Evolutionary conservation across 1,284 basidiomycete genomes (phyloP), one percentile per base, ranked within the genome.

Genomic region (Naganishia sp.): DNA sequence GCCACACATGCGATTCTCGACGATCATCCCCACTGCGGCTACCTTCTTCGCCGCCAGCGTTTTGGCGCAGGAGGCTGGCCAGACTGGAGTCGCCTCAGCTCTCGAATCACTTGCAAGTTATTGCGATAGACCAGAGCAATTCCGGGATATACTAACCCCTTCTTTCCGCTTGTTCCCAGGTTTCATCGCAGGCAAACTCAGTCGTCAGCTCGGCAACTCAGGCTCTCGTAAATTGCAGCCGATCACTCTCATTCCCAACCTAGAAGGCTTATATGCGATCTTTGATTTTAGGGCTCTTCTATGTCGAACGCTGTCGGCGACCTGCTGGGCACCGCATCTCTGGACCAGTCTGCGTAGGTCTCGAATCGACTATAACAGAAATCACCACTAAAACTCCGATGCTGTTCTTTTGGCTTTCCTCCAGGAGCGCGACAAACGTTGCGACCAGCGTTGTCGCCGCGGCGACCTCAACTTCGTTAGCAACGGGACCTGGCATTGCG

Each of bases 1-100:
- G 28, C 28, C 28, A 28, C 2, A 28, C 28, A 61, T 61, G 59
- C 59, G 59, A 50, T 61, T 61, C 36, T 39, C 48, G 2, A 52
- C 45, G 21, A 42, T 61, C 18, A 16, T 52, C 10, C 36, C 59
- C 1, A 18, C 59, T 33, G 33, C 48, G 43, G 18, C 50, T 11
- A 23, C 28, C 21, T 13, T 61, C 25, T 43, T 61, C 25, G 59
- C 59, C 21, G 21, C 48, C 18, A 52, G 48, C 10, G 59, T 39
- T 43, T 28, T 61, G 21, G 48, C 59, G 2, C 59, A 61, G 25
- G 48, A 52, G n/a, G 16, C 11, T 7, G 53, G 36, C 36, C 36
- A 39, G 6, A 39, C 43, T 44, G 49, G 6, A 43, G 21, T 28
- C 39, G 36, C 16, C 36, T 61, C 59, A 9, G 9, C 6, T 9